Conservation (phyloP, 306 rosid species). For the Potentilla sterilis region DNA sequence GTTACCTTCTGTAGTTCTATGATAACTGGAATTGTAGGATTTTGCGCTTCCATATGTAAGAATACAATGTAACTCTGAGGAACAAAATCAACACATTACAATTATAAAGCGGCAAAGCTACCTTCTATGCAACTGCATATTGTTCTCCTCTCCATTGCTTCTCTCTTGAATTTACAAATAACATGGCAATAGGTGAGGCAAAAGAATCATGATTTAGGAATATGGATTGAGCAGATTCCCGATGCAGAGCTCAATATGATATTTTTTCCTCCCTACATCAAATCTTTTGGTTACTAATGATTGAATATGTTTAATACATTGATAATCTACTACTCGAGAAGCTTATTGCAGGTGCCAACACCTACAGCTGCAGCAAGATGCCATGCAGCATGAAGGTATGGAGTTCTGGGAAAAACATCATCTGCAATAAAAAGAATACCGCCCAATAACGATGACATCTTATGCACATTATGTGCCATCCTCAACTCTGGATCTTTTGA, state of each 20-base stretch:
- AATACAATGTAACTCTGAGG: background rate
- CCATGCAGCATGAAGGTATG: conserved; percentile 96
- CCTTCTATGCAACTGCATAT: background rate
- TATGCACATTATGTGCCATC: conserved; percentile 74
- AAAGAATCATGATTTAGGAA: background rate
- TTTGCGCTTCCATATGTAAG: background rate
- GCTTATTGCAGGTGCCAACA: conserved; percentile 90
- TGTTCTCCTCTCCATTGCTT: background rate
- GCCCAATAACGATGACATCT: conserved; percentile 75
- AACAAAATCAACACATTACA: background rate
- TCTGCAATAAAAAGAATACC: conserved; percentile 83
- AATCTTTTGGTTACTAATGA: background rate
- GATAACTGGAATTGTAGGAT: background rate
- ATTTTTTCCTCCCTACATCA: background rate
- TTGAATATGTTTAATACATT: background rate
- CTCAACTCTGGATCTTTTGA: conserved; percentile 80
- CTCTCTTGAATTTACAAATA: background rate
- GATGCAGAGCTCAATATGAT: background rate
- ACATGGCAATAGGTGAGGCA: background rate
- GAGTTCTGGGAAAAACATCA: conserved; percentile 72
- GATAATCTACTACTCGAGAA: conserved; percentile 56
- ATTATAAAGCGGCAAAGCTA: background rate
- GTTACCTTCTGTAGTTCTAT: background rate
- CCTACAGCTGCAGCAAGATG: conserved; percentile 98
- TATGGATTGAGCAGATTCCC: background rate